Evolutionary conservation across 495 filamentous ascomycete species (phyloP), one percentile per base, ranked within the genome.

Genomic region (Opeltia flavorubescens): DNA sequence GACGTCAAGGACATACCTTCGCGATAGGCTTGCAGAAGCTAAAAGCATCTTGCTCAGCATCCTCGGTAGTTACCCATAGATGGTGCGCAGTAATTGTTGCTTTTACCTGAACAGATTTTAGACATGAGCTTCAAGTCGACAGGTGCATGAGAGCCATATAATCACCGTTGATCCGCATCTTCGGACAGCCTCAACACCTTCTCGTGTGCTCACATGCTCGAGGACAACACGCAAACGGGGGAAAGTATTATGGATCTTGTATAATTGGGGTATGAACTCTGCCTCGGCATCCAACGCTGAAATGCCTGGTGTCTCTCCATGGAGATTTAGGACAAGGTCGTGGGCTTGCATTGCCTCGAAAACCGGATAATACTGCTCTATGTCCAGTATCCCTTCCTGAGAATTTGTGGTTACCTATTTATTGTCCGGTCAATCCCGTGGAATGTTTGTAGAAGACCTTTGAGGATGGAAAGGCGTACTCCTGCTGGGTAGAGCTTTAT

Each of bases 11-110:
- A 51, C 13, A 12, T 12, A 62, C 62, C 57, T 88, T 87, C 46
- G 84, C 80, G 29, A 84, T 76, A 11, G 83, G 86, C 64, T 94
- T 94, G 72, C 88, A 94, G 70, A 86, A 93, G 56, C 75, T 78
- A 68, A 85, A 82, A 30, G 83, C 74, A 52, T 93, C 82, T 46
- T 77, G 77, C 0, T 74, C 75, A 68, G 78, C 82, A 50, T 84
- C 77, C 50, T 94, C 84, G 13, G 83, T 77, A 26, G 81, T 82
- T 23, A 94, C 68, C 49, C 72, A 85, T 11, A 94, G 63, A 53
- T 93, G 88, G 58, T 94, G 87, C 18, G 86, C 85, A 1, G 74
- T 80, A 47, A 89, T 81, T 9, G 71, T 86, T 48, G 69, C 81
- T 1, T 69, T 79, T 21, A 53, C 46, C 46, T 50, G 20, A 23